Conservation (phyloP, 1,284 basidiomycete genomes). For the Ustilago curta region DNA sequence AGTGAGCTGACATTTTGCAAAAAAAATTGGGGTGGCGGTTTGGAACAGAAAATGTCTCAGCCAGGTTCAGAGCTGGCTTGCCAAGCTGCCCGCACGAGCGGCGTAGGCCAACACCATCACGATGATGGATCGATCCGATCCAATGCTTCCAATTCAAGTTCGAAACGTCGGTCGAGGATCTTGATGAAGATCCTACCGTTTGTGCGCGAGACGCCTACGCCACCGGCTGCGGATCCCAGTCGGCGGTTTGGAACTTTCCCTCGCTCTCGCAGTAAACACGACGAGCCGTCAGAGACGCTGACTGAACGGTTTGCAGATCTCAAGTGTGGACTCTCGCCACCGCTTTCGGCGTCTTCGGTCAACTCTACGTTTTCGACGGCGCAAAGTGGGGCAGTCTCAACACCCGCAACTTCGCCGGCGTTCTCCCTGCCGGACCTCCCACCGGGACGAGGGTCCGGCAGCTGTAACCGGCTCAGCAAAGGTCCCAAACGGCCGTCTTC, state of each 20-base stretch:
- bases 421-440: constrained; percentile 6
- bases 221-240: constrained; percentile 1
- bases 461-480: constrained; percentile 1
- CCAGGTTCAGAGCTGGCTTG: constrained; percentile 44
- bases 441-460: constrained; percentile 10
- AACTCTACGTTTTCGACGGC: constrained; percentile 11
- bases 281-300: constrained; percentile 21
- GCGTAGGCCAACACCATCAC: constrained; percentile 4
- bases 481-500: constrained; percentile 5
- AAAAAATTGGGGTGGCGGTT: too few species aligned
- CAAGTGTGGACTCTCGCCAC: constrained; percentile 14
- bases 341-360: constrained; percentile 15
- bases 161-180: constrained; percentile 26
- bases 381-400: background rate
- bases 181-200: constrained; percentile 52
- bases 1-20: background rate
- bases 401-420: constrained; percentile 28
- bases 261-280: constrained; percentile 4
- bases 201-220: constrained; percentile 7
- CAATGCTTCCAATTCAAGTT: constrained; percentile 10
- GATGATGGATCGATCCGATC: constrained; percentile 18
- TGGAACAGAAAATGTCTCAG: constrained; percentile 34
- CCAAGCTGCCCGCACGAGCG: constrained; percentile 35
- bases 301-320: constrained; percentile 17
- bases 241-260: constrained; percentile 31